phyloP scores from a whole-genome alignment of 2,329 filamentous ascomycete genomes.

The Ampelomyces quisqualis region DNA sequence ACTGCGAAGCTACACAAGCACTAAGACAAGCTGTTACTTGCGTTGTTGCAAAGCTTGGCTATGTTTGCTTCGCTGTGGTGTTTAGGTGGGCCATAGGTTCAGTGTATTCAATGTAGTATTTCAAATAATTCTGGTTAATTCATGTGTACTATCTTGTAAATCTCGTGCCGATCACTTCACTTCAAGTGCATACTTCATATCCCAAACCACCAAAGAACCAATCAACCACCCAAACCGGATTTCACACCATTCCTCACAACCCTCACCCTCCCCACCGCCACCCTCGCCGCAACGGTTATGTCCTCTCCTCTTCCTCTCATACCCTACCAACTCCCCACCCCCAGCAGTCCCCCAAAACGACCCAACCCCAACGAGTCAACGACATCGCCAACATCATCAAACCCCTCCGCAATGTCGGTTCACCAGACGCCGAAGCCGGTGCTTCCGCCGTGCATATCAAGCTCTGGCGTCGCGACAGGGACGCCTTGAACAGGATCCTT shows the following conservation, averaged over 20 bases:
- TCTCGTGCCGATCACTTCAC: constrained; percentile 35
- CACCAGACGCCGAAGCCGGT: constrained; percentile 29
- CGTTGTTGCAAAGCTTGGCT: constrained; percentile 15
- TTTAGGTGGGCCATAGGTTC: too few relatives aligned
- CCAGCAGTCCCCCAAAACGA: background rate
- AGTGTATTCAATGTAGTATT: too few relatives aligned
- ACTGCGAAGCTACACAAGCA: constrained; percentile 29
- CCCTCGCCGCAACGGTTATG: constrained; percentile 28
- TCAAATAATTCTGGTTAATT: too few relatives aligned
- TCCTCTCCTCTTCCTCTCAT: background rate
- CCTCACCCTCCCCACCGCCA: constrained; percentile 28
- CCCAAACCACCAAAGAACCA: background rate
- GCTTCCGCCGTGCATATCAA: constrained; percentile 30
- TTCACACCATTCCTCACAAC: constrained; percentile 30
- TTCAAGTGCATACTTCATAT: background rate
- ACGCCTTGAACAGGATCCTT: constrained; percentile 22
- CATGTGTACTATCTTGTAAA: constrained; percentile 20
- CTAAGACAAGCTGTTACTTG: constrained; percentile 24
- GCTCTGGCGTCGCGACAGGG: constrained; percentile 19
- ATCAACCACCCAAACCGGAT: constrained; percentile 22
- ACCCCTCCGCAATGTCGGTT: constrained; percentile 31
- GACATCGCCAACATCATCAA: constrained; percentile 31
- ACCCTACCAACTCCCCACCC: constrained; percentile 3
- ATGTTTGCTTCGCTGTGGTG: too few relatives aligned
- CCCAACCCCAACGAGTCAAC: constrained; percentile 21